Base-by-base conservation (phyloP, 2,329 filamentous ascomycete species). In the Aspergillus neoniger region DNA sequence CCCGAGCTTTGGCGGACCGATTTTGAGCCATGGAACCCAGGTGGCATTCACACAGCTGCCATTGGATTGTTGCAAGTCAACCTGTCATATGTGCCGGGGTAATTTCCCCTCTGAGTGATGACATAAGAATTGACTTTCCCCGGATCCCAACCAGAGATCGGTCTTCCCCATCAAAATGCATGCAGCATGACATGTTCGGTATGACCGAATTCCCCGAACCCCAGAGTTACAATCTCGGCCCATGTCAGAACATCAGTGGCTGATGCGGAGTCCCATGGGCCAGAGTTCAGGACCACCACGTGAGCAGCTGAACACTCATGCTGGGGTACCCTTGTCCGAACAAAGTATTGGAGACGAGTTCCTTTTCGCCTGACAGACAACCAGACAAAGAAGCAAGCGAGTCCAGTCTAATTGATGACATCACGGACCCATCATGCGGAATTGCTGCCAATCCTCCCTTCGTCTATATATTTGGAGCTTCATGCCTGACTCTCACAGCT, bases 31-130 rank as follows among this genome's bases (percentile, higher is more conserved):
- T 55, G 52, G 52, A 32, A 32, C 1, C 25, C 5, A 15, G 52
- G 52, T 44, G 52, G 52, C 30, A 55, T 47, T 39, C 8, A 9
- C 14, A 17, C 39, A 47, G 52, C 52, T 25, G 47, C 52, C 52
- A 19, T 28, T 23, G 38, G 28, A 19, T 23, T 19, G n/a, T 28
- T 41, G 8, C 21, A 47, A 55, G 43, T 17, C 39, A 32, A 21
- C 52, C 52, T 55, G 52, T 55, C 52, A 55, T 55, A 44, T 32
- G 19, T 25, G 38, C 43, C 52, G 23, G 17, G 38, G 52, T 39
- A 30, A 47, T 44, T 55, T n/a, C 52, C 52, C 52, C 39, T 55
- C 52, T 55, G 52, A 32, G 52, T 55, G 49, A 55, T 55, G 52
- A 55, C 52, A 44, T 44, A 55, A 55, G 44, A 25, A 21, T 55